A percentile compares a stretch with the other conserved stretches of the same genome.
These are phyloP conservation scores for Lactarius hatsudake DNA, from an alignment of 768 basidiomycete species.

Conservation along the genomic window DNA sequence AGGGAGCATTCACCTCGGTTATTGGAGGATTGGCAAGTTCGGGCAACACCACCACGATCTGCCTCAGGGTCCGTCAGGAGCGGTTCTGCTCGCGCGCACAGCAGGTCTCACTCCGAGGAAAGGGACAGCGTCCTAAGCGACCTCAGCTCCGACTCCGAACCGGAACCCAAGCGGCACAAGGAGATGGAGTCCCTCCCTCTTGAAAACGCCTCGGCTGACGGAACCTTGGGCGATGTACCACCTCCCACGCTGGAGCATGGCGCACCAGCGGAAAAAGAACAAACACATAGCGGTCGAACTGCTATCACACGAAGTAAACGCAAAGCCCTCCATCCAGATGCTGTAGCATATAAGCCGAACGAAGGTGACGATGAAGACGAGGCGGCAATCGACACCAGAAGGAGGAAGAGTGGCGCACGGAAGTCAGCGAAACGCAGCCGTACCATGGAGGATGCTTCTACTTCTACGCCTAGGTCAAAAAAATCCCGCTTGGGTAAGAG, in stretches of 20 bases:
- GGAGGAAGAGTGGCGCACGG: slow-evolving; percentile 9
- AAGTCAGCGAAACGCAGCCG: slow-evolving; percentile 23
- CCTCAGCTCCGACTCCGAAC: slow-evolving; percentile 7
- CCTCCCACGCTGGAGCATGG: background rate
- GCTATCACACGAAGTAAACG: slow-evolving; percentile 24
- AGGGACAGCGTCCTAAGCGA: slow-evolving; percentile 15
- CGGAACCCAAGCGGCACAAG: slow-evolving; percentile 13
- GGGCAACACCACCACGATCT: slow-evolving; percentile 9
- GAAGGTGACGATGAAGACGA: slow-evolving; percentile 19
- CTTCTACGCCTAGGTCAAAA: slow-evolving; percentile 21
- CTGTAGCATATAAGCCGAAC: slow-evolving; percentile 25
- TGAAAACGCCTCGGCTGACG: background rate
- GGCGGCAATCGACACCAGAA: slow-evolving; percentile 8
- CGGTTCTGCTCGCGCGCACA: slow-evolving; percentile 1
- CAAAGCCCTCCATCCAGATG: slow-evolving; percentile 22
- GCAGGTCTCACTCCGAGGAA: background rate
- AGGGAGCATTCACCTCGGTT: slow-evolving; percentile 17
- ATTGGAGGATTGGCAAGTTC: slow-evolving; percentile 12
- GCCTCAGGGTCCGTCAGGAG: slow-evolving; percentile 14
- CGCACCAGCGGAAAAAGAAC: slow-evolving; percentile 2
- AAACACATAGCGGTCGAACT: background rate
- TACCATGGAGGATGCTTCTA: slow-evolving; percentile 20
- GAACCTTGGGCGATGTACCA: background rate
- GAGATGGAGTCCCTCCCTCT: slow-evolving; percentile 5
- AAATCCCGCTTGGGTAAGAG: slow-evolving; percentile 23